Conservation (phyloP, 2,329 filamentous ascomycete genomes). For the Nigrospora sphaerica region DNA sequence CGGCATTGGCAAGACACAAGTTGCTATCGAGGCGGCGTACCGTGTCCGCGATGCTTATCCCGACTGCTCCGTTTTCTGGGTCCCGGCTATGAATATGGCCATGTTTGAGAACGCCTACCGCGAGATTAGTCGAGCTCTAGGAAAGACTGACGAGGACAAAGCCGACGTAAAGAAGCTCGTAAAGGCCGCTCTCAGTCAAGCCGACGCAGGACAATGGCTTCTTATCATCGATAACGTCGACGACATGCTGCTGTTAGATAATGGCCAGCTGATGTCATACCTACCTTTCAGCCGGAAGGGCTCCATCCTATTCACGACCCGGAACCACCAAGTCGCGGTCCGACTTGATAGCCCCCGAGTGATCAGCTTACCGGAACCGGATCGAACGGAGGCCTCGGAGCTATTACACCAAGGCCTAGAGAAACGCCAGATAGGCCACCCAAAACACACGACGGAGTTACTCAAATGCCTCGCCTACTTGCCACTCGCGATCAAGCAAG, state of each 20-base stretch:
- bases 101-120: too few relatives aligned
- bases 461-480: background rate
- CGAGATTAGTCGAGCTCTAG: background rate
- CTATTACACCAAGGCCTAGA: background rate
- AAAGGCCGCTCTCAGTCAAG: background rate
- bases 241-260: background rate
- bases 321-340: background rate
- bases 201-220: too few relatives aligned
- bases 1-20: background rate
- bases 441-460: background rate
- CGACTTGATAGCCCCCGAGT: background rate
- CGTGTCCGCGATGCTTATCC: background rate
- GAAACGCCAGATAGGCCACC: background rate
- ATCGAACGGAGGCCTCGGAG: background rate
- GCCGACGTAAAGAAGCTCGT: constrained; percentile 13
- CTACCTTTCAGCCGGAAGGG: background rate
- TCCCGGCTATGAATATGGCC: background rate
- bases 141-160: background rate
- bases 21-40: too few relatives aligned
- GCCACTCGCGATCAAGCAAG: background rate
- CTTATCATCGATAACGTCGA: too few relatives aligned
- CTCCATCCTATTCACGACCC: background rate
- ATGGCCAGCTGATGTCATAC: background rate
- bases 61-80: background rate
- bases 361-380: background rate